A percentile compares a stretch with the other conserved stretches of the same genome.
Evolutionary conservation across 192 early-diverging fungal species (phyloP).

Genomic region (Backusella circina): DNA sequence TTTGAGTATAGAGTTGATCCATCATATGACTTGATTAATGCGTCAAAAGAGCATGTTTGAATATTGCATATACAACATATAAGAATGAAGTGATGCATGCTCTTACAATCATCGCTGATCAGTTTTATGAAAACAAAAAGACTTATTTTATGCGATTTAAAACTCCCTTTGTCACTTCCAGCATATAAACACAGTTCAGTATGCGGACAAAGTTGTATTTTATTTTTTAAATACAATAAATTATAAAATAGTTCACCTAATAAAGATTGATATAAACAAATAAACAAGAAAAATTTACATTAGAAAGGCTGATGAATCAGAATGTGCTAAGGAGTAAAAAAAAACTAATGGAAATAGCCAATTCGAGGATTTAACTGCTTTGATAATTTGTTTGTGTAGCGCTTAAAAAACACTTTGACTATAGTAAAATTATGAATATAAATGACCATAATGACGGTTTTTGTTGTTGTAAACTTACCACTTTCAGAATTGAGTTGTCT

Average conservation of each 20-base stretch:
- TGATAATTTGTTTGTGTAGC: background rate
- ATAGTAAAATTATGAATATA: background rate
- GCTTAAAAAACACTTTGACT: constrained; percentile 10
- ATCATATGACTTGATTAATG: background rate
- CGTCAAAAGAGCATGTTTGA: no score
- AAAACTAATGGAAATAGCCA: background rate
- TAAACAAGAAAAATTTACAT: background rate
- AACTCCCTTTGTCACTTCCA: no score
- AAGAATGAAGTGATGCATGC: no score
- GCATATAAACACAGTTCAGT: background rate
- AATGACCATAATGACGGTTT: background rate
- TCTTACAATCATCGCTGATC: no score
- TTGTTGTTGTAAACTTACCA: background rate
- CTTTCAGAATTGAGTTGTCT: background rate
- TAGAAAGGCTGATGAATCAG: background rate
- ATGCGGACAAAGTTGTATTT: background rate
- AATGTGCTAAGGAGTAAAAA: background rate
- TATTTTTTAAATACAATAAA: background rate
- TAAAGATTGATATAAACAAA: background rate
- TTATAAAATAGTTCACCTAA: background rate
- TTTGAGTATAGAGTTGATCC: constrained; percentile 41
- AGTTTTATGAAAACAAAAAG: no score
- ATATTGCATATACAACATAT: no score
- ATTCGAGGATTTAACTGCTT: background rate
- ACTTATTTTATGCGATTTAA: no score